phyloP scores from a whole-genome alignment of 140 eudicot species.

The Ambrosia hybrid region DNA sequence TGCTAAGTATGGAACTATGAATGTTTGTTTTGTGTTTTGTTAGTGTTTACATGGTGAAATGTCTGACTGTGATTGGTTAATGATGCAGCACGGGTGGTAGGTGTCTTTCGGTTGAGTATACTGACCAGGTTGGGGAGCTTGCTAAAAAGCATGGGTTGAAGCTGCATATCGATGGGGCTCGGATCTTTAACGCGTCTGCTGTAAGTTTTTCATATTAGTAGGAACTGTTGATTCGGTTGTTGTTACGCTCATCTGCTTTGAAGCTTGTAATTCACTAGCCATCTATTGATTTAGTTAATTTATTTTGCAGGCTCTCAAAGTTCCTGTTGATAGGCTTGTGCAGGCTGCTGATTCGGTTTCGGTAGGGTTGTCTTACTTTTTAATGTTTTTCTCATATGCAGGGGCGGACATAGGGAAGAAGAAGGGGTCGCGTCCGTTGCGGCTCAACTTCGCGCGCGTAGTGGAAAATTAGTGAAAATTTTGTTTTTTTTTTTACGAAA shows the following conservation, averaged over 20 bases:
- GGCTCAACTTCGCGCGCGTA: too few species aligned
- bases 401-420: too few species aligned
- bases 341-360: conserved; percentile 98
- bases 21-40: neutral
- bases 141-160: conserved; percentile 79
- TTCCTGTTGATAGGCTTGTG: conserved; percentile 88
- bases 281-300: neutral
- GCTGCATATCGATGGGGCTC: conserved; percentile 99
- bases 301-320: conserved; percentile 79
- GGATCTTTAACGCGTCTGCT: conserved; percentile 80
- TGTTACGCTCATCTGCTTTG: neutral
- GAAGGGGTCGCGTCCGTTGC: too few species aligned
- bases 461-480: too few species aligned
- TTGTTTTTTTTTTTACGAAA: too few species aligned
- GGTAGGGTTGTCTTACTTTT: conserved; percentile 32
- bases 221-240: neutral
- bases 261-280: too few species aligned
- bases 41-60: conserved; percentile 9
- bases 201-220: conserved; percentile 44
- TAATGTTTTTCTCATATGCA: neutral
- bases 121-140: conserved; percentile 79
- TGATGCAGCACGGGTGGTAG: conserved; percentile 80
- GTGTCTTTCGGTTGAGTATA: conserved; percentile 79
- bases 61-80: conserved; percentile 16
- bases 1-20: conserved; percentile 64